Percentiles rank a stretch among this genome's conserved stretches.
Conservation (phyloP, 768 basidiomycete genomes). For the Lanmaoa pseudosensibilis region DNA sequence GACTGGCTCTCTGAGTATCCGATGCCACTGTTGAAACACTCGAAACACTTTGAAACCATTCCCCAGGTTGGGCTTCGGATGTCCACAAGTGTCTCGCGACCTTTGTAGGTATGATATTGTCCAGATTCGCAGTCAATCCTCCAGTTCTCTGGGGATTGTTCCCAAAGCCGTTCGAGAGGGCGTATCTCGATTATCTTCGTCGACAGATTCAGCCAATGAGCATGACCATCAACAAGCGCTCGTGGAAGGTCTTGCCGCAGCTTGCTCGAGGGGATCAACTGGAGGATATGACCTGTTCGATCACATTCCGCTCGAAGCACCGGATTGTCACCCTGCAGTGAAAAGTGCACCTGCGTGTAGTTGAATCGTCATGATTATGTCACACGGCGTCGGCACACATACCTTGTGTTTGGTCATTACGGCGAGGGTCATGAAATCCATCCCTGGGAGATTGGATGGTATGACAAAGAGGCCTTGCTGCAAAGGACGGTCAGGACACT, state of each 20-base stretch:
- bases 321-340: neutral
- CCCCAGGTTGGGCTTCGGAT: constrained; percentile 18
- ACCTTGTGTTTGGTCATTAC: neutral
- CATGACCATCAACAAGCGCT: constrained; percentile 1
- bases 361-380: neutral
- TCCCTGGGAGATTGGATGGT: neutral
- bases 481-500: neutral
- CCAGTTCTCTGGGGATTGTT: constrained; percentile 22
- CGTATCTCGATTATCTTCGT: constrained; percentile 23
- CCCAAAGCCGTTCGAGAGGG: constrained; percentile 19
- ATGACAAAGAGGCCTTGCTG: neutral
- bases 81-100: constrained; percentile 16
- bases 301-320: constrained; percentile 4
- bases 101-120: neutral
- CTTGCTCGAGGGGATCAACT: constrained; percentile 18
- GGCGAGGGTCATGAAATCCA: neutral
- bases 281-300: constrained; percentile 1
- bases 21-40: neutral
- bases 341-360: constrained; percentile 18
- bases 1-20: no score
- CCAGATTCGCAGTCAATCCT: constrained; percentile 7
- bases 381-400: no score
- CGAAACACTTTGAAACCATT: constrained; percentile 16
- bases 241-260: constrained; percentile 22
- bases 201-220: constrained; percentile 28